A percentile compares a stretch with the other conserved stretches of the same genome.
Evolutionary conservation across 2,329 filamentous ascomycete species (phyloP).

Genomic region (Aspergillus transmontanensis): DNA sequence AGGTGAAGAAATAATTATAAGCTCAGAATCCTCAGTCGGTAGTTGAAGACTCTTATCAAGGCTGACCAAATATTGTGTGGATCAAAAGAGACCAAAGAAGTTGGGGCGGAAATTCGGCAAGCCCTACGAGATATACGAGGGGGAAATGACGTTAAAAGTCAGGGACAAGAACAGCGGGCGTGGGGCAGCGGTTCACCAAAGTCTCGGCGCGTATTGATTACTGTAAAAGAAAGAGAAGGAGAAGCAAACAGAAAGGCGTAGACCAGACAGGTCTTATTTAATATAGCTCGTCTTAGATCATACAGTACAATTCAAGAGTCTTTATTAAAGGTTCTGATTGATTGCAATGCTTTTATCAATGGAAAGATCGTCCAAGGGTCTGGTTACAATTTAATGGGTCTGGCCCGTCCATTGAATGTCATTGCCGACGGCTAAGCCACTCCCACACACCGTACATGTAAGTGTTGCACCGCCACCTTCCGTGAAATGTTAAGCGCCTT

Average conservation of each 20-base stretch:
- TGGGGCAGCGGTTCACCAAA: conserved; percentile 15
- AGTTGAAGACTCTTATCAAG: conserved; percentile 1
- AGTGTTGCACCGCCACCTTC: conserved; percentile 21
- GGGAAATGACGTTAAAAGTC: conserved; percentile 16
- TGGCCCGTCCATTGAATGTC: neutral
- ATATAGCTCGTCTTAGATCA: neutral
- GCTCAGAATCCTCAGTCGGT: neutral
- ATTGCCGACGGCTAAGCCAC: conserved; percentile 16
- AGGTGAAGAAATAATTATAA: neutral
- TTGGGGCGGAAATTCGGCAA: conserved; percentile 10
- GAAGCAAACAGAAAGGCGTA: neutral
- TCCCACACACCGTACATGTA: neutral
- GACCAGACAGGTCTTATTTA: neutral
- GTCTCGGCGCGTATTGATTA: neutral
- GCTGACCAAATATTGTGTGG: neutral
- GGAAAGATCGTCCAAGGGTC: neutral
- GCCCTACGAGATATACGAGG: conserved; percentile 9
- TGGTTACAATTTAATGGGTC: conserved; percentile 1
- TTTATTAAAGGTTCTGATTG: neutral
- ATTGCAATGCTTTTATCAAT: neutral
- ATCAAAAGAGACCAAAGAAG: conserved; percentile 2
- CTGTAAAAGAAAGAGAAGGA: neutral
- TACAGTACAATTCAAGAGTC: neutral
- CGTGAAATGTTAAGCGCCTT: neutral
- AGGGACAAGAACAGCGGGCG: conserved; percentile 10